These are phyloP conservation scores for Aurinia saxatilis DNA, from an alignment of 345 rosid species.

Conservation along the genomic window DNA sequence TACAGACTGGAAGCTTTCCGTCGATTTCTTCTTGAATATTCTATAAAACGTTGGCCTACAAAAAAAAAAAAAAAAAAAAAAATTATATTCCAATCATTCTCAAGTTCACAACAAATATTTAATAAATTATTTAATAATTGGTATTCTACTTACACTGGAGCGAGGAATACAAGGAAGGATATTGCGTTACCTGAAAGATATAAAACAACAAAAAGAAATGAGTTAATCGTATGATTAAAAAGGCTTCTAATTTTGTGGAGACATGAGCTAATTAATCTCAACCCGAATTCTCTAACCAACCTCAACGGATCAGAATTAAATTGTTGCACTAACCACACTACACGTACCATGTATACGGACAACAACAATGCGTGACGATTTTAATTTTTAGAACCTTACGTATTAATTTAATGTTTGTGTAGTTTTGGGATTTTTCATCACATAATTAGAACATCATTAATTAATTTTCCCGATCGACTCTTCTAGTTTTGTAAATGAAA, in stretches of 20 bases:
- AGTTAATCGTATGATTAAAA: conserved; percentile 1
- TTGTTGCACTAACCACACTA: conserved; percentile 20
- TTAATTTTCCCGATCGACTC: background rate
- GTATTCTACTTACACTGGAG: conserved; percentile 65
- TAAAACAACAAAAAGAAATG: background rate
- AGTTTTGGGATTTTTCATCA: background rate
- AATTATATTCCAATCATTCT: background rate
- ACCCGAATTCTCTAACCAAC: conserved; percentile 6
- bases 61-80: background rate
- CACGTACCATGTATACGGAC: conserved; percentile 19
- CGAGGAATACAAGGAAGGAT: conserved; percentile 65
- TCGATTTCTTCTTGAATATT: conserved; percentile 62
- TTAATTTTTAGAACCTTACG: conserved; percentile 8
- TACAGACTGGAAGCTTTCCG: conserved; percentile 67
- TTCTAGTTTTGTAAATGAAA: background rate
- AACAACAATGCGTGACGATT: conserved; percentile 28
- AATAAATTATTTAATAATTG: background rate
- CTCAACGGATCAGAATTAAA: conserved; percentile 19
- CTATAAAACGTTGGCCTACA: conserved; percentile 71
- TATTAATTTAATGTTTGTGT: background rate
- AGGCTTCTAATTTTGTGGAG: conserved; percentile 9
- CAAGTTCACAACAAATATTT: background rate
- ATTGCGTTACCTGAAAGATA: conserved; percentile 60
- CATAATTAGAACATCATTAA: background rate
- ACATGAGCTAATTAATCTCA: background rate